Percentiles rank a stretch among this genome's conserved stretches.
phyloP scores from a whole-genome alignment of 345 rosid species.

The Eucalyptus microcorys region DNA sequence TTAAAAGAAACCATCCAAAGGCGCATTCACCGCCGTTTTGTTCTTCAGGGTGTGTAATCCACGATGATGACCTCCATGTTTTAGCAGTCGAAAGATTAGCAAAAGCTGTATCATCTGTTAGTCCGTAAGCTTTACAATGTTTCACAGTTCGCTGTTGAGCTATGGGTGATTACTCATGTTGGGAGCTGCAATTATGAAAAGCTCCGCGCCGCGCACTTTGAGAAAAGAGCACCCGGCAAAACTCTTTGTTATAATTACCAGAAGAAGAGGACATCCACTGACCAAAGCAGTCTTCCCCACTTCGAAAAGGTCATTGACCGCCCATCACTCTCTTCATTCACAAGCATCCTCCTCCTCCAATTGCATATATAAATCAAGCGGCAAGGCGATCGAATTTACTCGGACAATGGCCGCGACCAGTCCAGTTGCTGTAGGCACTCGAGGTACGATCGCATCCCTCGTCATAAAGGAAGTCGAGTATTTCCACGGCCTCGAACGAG shows the following conservation, averaged over 20 bases:
- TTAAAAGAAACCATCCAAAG: neutral
- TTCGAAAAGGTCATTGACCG: neutral
- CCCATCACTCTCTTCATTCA: conserved; percentile 21
- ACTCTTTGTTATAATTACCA: neutral
- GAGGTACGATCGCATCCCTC: conserved; percentile 78
- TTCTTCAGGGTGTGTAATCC: too few relatives aligned
- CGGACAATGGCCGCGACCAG: conserved; percentile 26
- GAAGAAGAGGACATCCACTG: neutral
- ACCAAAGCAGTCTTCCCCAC: conserved; percentile 1
- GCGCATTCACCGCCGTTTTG: too few relatives aligned
- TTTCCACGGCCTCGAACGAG: conserved; percentile 29
- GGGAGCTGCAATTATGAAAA: neutral
- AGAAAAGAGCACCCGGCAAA: neutral
- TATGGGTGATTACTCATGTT: neutral
- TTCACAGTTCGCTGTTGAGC: neutral
- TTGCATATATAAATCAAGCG: neutral
- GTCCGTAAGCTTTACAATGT: neutral
- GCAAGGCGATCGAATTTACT: neutral
- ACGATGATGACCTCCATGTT: too few relatives aligned
- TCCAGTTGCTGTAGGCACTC: conserved; percentile 65
- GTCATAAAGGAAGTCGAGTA: conserved; percentile 68
- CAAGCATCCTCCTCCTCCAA: conserved; percentile 2
- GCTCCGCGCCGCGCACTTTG: neutral
- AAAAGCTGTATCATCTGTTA: neutral
- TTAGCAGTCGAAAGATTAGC: neutral